phyloP scores from a whole-genome alignment of 2,329 filamentous ascomycete genomes.

The Xylaria sp. region DNA sequence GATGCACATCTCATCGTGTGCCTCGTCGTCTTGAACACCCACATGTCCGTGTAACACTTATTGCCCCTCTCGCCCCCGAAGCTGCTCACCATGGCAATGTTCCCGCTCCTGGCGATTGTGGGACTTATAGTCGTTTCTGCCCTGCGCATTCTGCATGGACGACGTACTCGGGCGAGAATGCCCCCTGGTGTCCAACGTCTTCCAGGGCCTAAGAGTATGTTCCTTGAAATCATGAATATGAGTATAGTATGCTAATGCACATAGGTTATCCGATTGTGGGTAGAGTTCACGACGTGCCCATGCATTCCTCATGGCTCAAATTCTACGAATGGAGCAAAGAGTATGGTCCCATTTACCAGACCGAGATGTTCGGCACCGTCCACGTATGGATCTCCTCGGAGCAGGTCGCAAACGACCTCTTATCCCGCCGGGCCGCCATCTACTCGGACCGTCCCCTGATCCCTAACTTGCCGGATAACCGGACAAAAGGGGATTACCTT shows the following conservation, averaged over 20 bases:
- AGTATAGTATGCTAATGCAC: not conserved
- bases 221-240: not conserved
- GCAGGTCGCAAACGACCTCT: conserved; percentile 40
- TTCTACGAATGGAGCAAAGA: conserved; percentile 44
- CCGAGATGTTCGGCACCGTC: conserved; percentile 41
- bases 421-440: conserved; percentile 38
- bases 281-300: conserved; percentile 42
- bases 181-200: conserved; percentile 25
- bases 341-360: conserved; percentile 44
- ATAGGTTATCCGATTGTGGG: conserved; percentile 41
- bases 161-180: conserved; percentile 20
- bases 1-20: conserved; percentile 3
- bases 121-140: conserved; percentile 19
- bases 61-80: not conserved
- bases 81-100: conserved; percentile 20
- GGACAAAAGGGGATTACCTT: conserved; percentile 43
- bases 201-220: conserved; percentile 30
- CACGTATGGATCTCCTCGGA: conserved; percentile 47
- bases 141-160: conserved; percentile 18
- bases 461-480: conserved; percentile 43
- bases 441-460: conserved; percentile 46
- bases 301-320: conserved; percentile 40
- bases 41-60: conserved; percentile 1
- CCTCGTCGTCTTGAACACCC: not conserved
- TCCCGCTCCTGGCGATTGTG: conserved; percentile 18